Base-by-base conservation (phyloP, 768 basidiomycete genomes). In the Tricholoma saponaceum region DNA sequence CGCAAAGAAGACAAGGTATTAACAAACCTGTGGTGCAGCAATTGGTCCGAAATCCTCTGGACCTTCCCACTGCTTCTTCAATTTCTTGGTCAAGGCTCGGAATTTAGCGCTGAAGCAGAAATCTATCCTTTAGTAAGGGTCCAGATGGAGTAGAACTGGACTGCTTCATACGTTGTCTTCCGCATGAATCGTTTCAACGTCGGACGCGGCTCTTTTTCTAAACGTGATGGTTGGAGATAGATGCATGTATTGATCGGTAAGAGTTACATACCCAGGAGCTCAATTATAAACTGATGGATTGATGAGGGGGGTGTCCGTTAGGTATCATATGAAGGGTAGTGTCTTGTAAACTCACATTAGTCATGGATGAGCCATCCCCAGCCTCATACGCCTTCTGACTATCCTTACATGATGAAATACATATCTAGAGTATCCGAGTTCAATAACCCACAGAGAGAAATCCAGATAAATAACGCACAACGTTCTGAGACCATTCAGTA, bases 401-500 rank as follows among this genome's bases (percentile, higher is more conserved):
- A 16, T 55, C 44, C 22, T 55, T 55, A 25, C 54, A 55, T 10
- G 54, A 43, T 4, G 54, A 55, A 1, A 55, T 44, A 16, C 54
- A 55, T 18, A 55, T 46, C 54, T 46, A 35, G 16, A 4, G 16
- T 1, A 16, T 5, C 46, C 13, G n/a, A n/a, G n/a, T n/a, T n/a
- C 14, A 37, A 14, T 39, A 5, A 39, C 14, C 5, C 14, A 26
- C 5, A 26, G 13, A 6, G 5, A 23, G 12, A 9, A 13, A 32
- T n/a, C n/a, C n/a, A 12, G 4, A 1, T 20, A 33, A 2, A 7
- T 20, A 33, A 16, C 30, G 5, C 9, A 52, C 35, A 7, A 52
- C 14, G 28, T 52, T 52, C 6, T 52, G 32, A 9, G 51, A 52
- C 51, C 30, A 37, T 32, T 0, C n/a, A 1, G 25, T 16, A 25